Evolutionary conservation across 1,284 basidiomycete species (phyloP).

Genomic region (Pseudozyma sp.): DNA sequence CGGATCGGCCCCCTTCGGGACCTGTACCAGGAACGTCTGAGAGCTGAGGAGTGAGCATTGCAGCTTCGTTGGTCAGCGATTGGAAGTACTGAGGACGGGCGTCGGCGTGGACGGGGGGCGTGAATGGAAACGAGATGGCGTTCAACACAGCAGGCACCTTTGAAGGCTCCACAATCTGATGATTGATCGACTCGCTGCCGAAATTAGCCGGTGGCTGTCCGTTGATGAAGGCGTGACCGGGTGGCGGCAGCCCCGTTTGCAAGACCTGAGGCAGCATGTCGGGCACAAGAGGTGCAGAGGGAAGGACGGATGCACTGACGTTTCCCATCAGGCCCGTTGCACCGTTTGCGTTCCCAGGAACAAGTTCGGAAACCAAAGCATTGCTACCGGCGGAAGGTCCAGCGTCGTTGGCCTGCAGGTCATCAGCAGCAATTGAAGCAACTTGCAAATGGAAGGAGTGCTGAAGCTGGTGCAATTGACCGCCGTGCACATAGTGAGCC

Average conservation of each 20-base stretch:
- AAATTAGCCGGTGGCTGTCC: slow-evolving; percentile 46
- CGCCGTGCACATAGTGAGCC: slow-evolving; percentile 59
- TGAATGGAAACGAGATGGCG: slow-evolving; percentile 63
- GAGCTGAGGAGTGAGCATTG: slow-evolving; percentile 47
- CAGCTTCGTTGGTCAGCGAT: slow-evolving; percentile 43
- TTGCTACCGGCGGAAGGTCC: slow-evolving; percentile 22
- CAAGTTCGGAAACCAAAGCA: slow-evolving; percentile 18
- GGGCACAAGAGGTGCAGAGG: slow-evolving; percentile 5
- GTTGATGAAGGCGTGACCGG: slow-evolving; percentile 44
- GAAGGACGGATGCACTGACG: slow-evolving; percentile 9
- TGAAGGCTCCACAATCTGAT: slow-evolving; percentile 61
- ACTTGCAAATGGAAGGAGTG: slow-evolving; percentile 63
- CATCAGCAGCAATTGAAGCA: slow-evolving; percentile 37
- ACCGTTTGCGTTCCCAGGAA: slow-evolving; percentile 6
- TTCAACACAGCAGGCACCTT: slow-evolving; percentile 58
- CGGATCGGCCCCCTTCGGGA: slow-evolving; percentile 14
- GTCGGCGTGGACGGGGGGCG: slow-evolving; percentile 57
- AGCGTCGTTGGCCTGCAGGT: slow-evolving; percentile 34
- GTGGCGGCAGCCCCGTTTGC: slow-evolving; percentile 24
- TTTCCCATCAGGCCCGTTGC: neutral
- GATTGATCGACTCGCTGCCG: slow-evolving; percentile 54
- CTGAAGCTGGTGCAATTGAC: slow-evolving; percentile 62
- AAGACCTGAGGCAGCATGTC: slow-evolving; percentile 29
- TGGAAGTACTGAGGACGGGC: slow-evolving; percentile 48
- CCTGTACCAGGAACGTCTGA: slow-evolving; percentile 26